phyloP scores from a whole-genome alignment of 441 rosid genomes.

The Adansonia grandidieri region DNA sequence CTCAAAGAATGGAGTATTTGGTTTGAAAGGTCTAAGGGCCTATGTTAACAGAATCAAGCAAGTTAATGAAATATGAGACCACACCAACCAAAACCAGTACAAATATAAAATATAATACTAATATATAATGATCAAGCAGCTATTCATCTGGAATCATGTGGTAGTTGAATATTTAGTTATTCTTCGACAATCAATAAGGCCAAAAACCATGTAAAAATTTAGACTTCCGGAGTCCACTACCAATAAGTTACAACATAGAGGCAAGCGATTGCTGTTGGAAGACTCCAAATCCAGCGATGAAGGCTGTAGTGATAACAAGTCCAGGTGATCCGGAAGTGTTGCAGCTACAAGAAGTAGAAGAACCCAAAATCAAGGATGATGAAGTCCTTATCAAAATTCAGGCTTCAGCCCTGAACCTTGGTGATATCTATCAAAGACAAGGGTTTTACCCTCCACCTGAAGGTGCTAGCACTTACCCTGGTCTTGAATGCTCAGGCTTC shows the following conservation, averaged over 20 bases:
- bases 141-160: not conserved
- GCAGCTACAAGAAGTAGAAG: constrained; percentile 67
- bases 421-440: constrained; percentile 74
- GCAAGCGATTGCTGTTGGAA: not conserved
- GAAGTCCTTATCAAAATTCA: constrained; percentile 73
- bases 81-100: not conserved
- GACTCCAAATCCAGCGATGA: constrained; percentile 41
- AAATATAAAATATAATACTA: not conserved
- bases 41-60: constrained; percentile 1
- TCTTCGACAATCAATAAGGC: not conserved
- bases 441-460: constrained; percentile 79
- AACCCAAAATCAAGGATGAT: constrained; percentile 65
- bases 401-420: constrained; percentile 78
- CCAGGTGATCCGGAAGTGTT: constrained; percentile 85
- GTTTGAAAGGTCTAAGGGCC: not conserved
- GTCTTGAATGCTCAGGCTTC: constrained; percentile 87
- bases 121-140: not conserved
- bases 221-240: not conserved
- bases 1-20: not conserved
- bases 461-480: constrained; percentile 68
- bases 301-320: constrained; percentile 69
- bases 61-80: constrained; percentile 1
- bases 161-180: no score
- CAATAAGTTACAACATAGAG: constrained; percentile 8
- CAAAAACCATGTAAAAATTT: constrained; percentile 11